Evolutionary conservation across 2,329 filamentous ascomycete species (phyloP).

Genomic region (Aureobasidium lini): DNA sequence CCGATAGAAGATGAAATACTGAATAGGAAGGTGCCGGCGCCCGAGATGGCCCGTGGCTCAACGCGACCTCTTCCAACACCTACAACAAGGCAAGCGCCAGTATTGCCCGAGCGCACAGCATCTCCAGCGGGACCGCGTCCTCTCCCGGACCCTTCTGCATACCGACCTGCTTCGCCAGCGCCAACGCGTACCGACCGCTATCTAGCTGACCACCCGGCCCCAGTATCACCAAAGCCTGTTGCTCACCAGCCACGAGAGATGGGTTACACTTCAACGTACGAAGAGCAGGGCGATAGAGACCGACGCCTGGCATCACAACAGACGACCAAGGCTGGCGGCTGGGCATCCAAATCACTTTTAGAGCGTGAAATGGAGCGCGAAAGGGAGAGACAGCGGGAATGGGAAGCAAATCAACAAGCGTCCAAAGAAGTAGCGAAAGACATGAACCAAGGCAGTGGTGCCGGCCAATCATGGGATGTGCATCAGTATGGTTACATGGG

Average conservation of each 20-base stretch:
- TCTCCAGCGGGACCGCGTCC: conserved; percentile 12
- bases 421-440: conserved; percentile 50
- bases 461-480: conserved; percentile 68
- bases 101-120: conserved; percentile 20
- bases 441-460: conserved; percentile 54
- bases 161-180: conserved; percentile 19
- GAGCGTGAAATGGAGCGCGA: conserved; percentile 78
- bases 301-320: conserved; percentile 51
- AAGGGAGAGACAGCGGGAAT: conserved; percentile 66
- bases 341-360: conserved; percentile 62
- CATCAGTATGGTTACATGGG: conserved; percentile 70
- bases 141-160: conserved; percentile 38
- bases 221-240: conserved; percentile 31
- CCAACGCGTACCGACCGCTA: conserved; percentile 51
- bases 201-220: conserved; percentile 48
- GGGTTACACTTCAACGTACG: conserved; percentile 49
- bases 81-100: conserved; percentile 28
- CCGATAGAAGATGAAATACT: conserved; percentile 59
- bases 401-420: conserved; percentile 67
- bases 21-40: conserved; percentile 47
- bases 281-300: conserved; percentile 50
- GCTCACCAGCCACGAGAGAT: conserved; percentile 43
- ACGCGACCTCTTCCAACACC: conserved; percentile 26
- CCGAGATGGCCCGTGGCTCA: conserved; percentile 12
- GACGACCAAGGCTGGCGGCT: conserved; percentile 55